These are phyloP conservation scores for Suhomyces kilbournensis DNA, from an alignment of 805 yeast species.

Conservation along the genomic window DNA sequence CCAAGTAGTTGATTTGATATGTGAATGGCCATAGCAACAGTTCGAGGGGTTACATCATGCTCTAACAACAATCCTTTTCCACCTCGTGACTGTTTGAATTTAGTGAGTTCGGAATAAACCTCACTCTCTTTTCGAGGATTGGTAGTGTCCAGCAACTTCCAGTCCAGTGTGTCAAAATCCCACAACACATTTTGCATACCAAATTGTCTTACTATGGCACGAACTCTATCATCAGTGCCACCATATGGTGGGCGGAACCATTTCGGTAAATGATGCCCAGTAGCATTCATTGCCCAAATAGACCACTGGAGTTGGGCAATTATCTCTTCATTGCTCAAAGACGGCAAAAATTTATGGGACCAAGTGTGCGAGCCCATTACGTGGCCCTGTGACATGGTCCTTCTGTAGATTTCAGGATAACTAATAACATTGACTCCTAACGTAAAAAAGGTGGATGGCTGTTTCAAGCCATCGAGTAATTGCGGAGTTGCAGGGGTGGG, in stretches of 20 bases:
- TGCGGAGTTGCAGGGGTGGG: constrained; percentile 72
- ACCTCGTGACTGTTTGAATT: constrained; percentile 42
- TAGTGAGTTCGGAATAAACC: constrained; percentile 52
- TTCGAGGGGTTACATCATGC: constrained; percentile 70
- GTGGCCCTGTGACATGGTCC: constrained; percentile 63
- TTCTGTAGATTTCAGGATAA: constrained; percentile 68
- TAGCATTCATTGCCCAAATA: constrained; percentile 97
- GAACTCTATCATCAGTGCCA: constrained; percentile 82
- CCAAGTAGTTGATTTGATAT: constrained; percentile 53
- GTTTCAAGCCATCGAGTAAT: constrained; percentile 51
- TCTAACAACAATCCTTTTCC: constrained; percentile 72
- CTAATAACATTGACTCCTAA: constrained; percentile 78
- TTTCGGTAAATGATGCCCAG: constrained; percentile 80
- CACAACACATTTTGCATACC: constrained; percentile 87
- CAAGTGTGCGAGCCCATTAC: constrained; percentile 87
- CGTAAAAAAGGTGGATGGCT: constrained; percentile 75
- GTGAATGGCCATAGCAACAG: constrained; percentile 68
- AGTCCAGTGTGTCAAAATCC: constrained; percentile 90
- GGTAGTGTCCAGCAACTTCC: constrained; percentile 55
- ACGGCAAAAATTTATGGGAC: constrained; percentile 85
- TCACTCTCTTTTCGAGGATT: constrained; percentile 46
- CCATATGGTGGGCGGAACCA: constrained; percentile 98
- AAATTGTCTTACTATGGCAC: constrained; percentile 75
- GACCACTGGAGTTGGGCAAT: constrained; percentile 94
- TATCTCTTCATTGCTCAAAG: constrained; percentile 72